Conservation (phyloP, 805 yeast species). For the Candida nemodendra region DNA sequence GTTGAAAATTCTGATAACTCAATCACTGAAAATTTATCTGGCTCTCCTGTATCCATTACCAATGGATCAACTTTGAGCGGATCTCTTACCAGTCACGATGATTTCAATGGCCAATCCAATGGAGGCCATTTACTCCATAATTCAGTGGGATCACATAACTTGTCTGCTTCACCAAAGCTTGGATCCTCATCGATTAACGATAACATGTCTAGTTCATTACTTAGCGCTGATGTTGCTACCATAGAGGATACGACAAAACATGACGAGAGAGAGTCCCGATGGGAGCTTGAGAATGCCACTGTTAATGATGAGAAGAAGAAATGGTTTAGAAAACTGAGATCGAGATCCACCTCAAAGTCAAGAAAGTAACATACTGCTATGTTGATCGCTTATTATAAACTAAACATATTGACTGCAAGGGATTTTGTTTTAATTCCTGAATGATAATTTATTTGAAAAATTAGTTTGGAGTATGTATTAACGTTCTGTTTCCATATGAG, state of each 20-base stretch:
- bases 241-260: conserved; percentile 9
- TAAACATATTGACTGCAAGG: not conserved
- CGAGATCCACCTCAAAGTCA: conserved; percentile 25
- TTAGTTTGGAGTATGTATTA: too few relatives aligned
- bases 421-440: not conserved
- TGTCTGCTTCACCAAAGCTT: conserved; percentile 15
- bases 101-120: not conserved
- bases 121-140: conserved; percentile 9
- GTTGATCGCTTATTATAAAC: not conserved
- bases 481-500: too few relatives aligned
- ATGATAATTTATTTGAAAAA: too few relatives aligned
- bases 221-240: conserved; percentile 6
- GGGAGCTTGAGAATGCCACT: conserved; percentile 21
- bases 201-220: conserved; percentile 2
- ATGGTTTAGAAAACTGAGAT: conserved; percentile 47
- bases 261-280: conserved; percentile 33
- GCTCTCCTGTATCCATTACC: conserved; percentile 2
- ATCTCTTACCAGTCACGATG: conserved; percentile 3
- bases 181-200: conserved; percentile 15
- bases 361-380: conserved; percentile 12
- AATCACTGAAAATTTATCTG: conserved; percentile 1
- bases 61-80: conserved; percentile 1
- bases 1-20: conserved; percentile 8
- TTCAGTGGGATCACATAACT: conserved; percentile 17
- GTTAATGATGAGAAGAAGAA: conserved; percentile 26